Base-by-base conservation (phyloP, 768 basidiomycete species). In the Kondoa malvinella region DNA sequence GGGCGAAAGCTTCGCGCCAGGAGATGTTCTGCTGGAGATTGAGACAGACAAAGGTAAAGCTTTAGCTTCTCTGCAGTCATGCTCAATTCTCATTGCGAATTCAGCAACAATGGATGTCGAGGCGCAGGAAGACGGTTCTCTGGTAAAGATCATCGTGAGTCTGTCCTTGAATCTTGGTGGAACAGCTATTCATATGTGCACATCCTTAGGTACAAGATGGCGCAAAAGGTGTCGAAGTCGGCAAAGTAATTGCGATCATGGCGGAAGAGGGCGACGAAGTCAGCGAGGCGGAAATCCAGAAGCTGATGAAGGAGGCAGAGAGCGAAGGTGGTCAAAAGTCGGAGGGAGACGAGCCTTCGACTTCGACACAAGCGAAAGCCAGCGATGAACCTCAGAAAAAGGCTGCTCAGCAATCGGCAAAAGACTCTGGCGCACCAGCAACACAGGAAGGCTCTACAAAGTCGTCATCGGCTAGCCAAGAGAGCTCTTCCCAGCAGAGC, bases 241-340 rank as follows among this genome's bases (percentile, higher is more conserved):
- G 95, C 68, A 82, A 85, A 17, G 80, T 86, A 70, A 95, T 97
- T 78, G 95, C 91, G 67, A 84, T 99, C 76, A 77, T 92, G 66
- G 95, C 83, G 31, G 95, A 97, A 78, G 89, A 92, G 77, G 94
- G 95, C 64, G 94, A 97, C 76, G 92, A 97, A 76, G 76, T 95
- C 68, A 87, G 91, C 32, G 87, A 83, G 69, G 89, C 87, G 15
- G 84, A 81, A 56, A 85, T 80, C 64, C 70, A 76, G 27, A 61
- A 65, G 17, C 75, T 82, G 57, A 76, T 80, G 65, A 77, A 76
- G 71, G 76, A 76, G 65, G 66, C 67, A 8, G 59, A 69, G 69
- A 63, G 30, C 34, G 65, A 65, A 34, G 33, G 68, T 56, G 33
- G 32, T 26, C 12, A 66, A 65, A n/a, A 58, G 62, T 59, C 33